Percentiles rank a stretch among this genome's conserved stretches.
These are phyloP conservation scores for Ganoderma leucocontextum DNA, from an alignment of 1,284 basidiomycete species.

Conservation along the genomic window DNA sequence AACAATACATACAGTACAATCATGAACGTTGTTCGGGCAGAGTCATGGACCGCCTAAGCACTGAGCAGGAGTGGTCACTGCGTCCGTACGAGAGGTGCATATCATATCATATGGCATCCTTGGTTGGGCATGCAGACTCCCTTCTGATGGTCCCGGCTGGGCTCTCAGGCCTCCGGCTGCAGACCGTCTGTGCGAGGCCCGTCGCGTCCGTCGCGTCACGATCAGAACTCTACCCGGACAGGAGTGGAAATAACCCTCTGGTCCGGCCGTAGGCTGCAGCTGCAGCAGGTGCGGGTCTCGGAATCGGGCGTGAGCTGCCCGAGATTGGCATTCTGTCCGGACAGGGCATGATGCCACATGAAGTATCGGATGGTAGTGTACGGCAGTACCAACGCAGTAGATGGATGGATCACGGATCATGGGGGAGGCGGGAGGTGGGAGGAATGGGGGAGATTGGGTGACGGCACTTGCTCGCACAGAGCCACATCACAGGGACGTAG, in stretches of 20 bases:
- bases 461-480: conserved; percentile 17
- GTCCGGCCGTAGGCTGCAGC: conserved; percentile 2
- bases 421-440: background rate
- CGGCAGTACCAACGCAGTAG: background rate
- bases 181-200: conserved; percentile 8
- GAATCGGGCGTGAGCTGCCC: background rate
- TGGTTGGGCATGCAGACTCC: background rate
- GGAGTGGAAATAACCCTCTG: conserved; percentile 20
- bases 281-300: background rate
- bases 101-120: background rate
- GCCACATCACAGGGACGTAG: conserved; percentile 1
- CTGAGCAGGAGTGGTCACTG: background rate
- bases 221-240: conserved; percentile 25
- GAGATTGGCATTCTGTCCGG: background rate
- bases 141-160: background rate
- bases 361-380: conserved; percentile 9
- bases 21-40: conserved; percentile 27
- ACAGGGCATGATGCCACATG: conserved; percentile 13
- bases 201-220: conserved; percentile 13
- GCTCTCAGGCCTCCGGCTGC: background rate
- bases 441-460: background rate
- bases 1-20: conserved; percentile 8
- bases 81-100: background rate
- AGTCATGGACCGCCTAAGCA: conserved; percentile 13
- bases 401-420: conserved; percentile 5